Evolutionary conservation across 176 grass and related monocot genomes (phyloP).

Genomic region (Metroxylon sagu): DNA sequence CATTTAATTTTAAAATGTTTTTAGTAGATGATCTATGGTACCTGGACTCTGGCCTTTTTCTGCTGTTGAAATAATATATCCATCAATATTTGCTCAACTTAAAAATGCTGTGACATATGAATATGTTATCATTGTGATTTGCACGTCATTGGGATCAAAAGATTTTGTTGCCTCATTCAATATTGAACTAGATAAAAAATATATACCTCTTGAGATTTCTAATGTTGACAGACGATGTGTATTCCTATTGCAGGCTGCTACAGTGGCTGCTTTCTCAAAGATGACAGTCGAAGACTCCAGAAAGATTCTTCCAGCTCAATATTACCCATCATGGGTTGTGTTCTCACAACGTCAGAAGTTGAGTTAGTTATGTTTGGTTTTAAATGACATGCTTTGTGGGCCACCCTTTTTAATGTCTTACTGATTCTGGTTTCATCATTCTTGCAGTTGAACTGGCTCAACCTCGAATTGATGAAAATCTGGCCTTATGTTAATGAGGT

Average conservation of each 20-base stretch:
- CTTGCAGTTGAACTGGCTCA: slow-evolving; percentile 88
- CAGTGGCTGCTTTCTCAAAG: slow-evolving; percentile 57
- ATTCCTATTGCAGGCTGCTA: slow-evolving; percentile 35
- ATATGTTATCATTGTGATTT: no score
- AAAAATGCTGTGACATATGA: no score
- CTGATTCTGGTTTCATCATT: slow-evolving; percentile 29
- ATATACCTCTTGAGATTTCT: not conserved
- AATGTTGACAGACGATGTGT: slow-evolving; percentile 1
- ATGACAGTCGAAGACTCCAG: slow-evolving; percentile 70
- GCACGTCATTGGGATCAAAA: no score
- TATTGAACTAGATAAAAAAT: slow-evolving; percentile 3
- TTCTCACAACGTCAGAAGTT: slow-evolving; percentile 89
- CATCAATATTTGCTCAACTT: no score
- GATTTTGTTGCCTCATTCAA: not conserved
- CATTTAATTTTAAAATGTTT: no score
- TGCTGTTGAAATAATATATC: no score
- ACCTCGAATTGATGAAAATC: slow-evolving; percentile 67
- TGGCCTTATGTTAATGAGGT: slow-evolving; percentile 95
- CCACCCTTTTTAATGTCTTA: slow-evolving; percentile 14
- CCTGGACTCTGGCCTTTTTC: no score
- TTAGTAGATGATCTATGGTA: no score
- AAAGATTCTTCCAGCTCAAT: slow-evolving; percentile 59
- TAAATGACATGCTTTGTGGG: not conserved
- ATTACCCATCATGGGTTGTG: slow-evolving; percentile 96
- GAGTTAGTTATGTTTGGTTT: slow-evolving; percentile 23